Percentiles rank a stretch among this genome's conserved stretches.
phyloP scores from a whole-genome alignment of 352 stramenopile genomes.

The Globisporangium perplexum region DNA sequence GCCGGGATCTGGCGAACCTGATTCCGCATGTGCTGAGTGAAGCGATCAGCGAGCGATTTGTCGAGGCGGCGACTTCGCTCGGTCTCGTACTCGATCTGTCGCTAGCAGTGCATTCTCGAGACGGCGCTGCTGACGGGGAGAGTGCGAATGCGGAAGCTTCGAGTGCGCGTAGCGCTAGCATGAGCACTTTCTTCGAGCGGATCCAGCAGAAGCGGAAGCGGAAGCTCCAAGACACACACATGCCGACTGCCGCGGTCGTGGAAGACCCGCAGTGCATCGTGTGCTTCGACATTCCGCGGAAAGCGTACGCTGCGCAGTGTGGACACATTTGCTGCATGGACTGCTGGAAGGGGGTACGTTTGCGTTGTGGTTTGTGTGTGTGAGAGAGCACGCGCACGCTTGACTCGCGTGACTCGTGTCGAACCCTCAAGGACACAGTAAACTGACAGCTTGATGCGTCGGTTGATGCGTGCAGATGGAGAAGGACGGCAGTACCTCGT shows the following conservation, averaged over 20 bases:
- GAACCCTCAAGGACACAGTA: not conserved
- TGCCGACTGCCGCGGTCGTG: slow-evolving; percentile 42
- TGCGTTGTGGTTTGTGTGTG: not conserved
- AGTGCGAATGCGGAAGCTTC: not conserved
- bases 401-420: not conserved
- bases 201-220: slow-evolving; percentile 65
- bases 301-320: slow-evolving; percentile 71
- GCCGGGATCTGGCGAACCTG: slow-evolving; percentile 49
- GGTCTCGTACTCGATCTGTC: slow-evolving; percentile 28
- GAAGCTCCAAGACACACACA: slow-evolving; percentile 22
- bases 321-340: slow-evolving; percentile 79
- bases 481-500: slow-evolving; percentile 65
- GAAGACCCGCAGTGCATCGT: slow-evolving; percentile 80
- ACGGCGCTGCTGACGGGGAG: not conserved
- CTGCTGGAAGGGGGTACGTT: slow-evolving; percentile 80
- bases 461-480: slow-evolving; percentile 46
- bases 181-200: slow-evolving; percentile 56
- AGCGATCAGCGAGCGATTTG: slow-evolving; percentile 37
- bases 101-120: not conserved
- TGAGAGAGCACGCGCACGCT: no score
- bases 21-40: slow-evolving; percentile 59
- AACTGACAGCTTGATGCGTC: slow-evolving; percentile 4
- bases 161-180: slow-evolving; percentile 8
- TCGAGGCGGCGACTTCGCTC: slow-evolving; percentile 26
- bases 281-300: slow-evolving; percentile 77